Evolutionary conservation across 805 yeast species (phyloP), one percentile per base, ranked within the genome.

Genomic region (Saturnispora silvae): DNA sequence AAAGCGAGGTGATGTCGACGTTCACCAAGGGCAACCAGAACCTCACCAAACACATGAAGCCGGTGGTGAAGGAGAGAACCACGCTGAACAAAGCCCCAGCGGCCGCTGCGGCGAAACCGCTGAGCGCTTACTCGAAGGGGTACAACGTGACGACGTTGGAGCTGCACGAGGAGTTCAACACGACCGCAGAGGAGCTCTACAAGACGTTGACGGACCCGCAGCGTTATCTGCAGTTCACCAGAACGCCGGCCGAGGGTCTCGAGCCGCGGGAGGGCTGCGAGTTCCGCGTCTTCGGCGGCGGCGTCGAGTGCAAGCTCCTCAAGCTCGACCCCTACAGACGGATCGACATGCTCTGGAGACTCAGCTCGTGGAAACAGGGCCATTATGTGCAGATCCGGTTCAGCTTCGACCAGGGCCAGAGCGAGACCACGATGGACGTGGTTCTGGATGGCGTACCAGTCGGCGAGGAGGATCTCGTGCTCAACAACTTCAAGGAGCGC

Each of bases 401-500:
- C 47, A 65, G 62, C 27, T 72, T 92, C 46, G 73, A 73, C 40
- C 84, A 84, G 54, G 92, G 89, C 20, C 70, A 73, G n/a, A 72
- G 81, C 31, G 96, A 86, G 50, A 92, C 98, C 3, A 75, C 70
- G 41, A 65, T 87, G 63, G 75, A 75, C 42, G 78, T 72, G 37
- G 64, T 68, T 31, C 85, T 89, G 74, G 65, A 74, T 14, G 96
- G 96, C 13, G 80, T 92, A 34, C 99, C 99, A 14, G 68, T 89
- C 28, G 99, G 97, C 11, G 94, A 92, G 56, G 97, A 92, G 53
- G 92, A 94, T 50, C 61, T 80, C 50, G 95, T 83, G 28, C 74
- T 77, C 52, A 72, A 67, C 28, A 92, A 89, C 59, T 89, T 92
- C 53, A 84, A 85, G 50, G 85, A 83, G 43, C 83, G 86, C 60